Evolutionary conservation across 768 basidiomycete species (phyloP).

Genomic region (Tubosaeta sp.): DNA sequence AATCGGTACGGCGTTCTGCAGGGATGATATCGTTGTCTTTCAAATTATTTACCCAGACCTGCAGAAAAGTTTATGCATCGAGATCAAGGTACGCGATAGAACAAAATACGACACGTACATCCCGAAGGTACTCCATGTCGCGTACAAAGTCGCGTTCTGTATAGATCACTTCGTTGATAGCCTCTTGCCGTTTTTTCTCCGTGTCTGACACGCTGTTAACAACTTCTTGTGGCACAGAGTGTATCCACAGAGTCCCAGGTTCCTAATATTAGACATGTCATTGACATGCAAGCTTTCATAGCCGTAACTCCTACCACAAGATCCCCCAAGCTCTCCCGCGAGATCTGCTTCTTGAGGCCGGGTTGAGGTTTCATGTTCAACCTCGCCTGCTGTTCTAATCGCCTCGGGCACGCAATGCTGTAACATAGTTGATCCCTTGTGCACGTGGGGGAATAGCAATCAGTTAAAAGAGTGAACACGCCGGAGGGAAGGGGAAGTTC

Average conservation of each 20-base stretch:
- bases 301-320: conserved; percentile 48
- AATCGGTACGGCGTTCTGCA: conserved; percentile 68
- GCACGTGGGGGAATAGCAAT: conserved; percentile 98
- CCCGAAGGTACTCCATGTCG: conserved; percentile 96
- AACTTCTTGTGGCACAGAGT: conserved; percentile 92
- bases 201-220: conserved; percentile 86
- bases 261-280: conserved; percentile 41
- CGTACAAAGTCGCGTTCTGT: conserved; percentile 98
- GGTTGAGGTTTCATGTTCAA: conserved; percentile 93
- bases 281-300: not conserved
- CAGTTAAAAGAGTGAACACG: conserved; percentile 93
- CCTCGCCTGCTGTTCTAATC: conserved; percentile 91
- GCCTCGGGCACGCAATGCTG: conserved; percentile 90
- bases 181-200: conserved; percentile 96
- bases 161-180: conserved; percentile 92
- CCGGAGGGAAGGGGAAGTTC: conserved; percentile 80
- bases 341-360: conserved; percentile 80
- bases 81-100: not conserved
- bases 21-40: conserved; percentile 76
- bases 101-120: conserved; percentile 50
- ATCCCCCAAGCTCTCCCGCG: conserved; percentile 77
- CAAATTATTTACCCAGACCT: conserved; percentile 90
- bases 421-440: conserved; percentile 93
- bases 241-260: conserved; percentile 90
- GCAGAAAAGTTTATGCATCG: conserved; percentile 4